Evolutionary conservation across 441 rosid species (phyloP), one percentile per base, ranked within the genome.

Genomic region (Gossypium trilobum): DNA sequence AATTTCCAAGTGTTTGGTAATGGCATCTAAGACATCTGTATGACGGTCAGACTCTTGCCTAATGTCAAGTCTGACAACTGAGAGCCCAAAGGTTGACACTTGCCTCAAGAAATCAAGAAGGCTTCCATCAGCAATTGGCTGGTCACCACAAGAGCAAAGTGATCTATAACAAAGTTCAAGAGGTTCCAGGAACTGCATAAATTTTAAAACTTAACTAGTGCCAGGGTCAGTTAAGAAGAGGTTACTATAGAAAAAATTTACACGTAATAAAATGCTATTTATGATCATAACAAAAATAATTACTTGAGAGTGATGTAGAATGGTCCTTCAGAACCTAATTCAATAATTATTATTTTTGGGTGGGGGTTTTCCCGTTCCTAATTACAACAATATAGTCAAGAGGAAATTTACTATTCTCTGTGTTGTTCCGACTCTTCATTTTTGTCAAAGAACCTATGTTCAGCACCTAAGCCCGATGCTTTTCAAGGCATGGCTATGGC

Each of bases 41-140:
- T 93, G 98, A 56, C 98, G 86, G n/a, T 92, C 97, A 0, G 99
- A 95, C 75, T 95, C 99, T 82, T 95, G 99, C 78, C 99, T 83
- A 22, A 95, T 91, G 78, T 94, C 99, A 58, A 94, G 97, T 75
- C 87, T 86, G 58, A 94, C 99, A 48, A 95, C 88, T 56, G 97
- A 86, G 65, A 95, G 94, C 8, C 99, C 99, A 72, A 92, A 95
- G 65, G 97, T 95, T 3, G 98, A 95, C 56, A 91, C 98, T 87
- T 94, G 96, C 75, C 98, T 85, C 78, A 91, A 77, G 87, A 91
- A 91, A 84, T 94, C 97, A 46, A 94, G 98, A 77, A 94, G 96
- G 85, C 91, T 91, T 71, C 98, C 98, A 76, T 94, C 97, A 52
- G 97, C 97, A 74, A 94, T 94, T 61, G 97, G 59, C n/a, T 83